A percentile compares a stretch with the other conserved stretches of the same genome.
Evolutionary conservation across 768 basidiomycete species (phyloP).

Genomic region (Tulasnella sp.): DNA sequence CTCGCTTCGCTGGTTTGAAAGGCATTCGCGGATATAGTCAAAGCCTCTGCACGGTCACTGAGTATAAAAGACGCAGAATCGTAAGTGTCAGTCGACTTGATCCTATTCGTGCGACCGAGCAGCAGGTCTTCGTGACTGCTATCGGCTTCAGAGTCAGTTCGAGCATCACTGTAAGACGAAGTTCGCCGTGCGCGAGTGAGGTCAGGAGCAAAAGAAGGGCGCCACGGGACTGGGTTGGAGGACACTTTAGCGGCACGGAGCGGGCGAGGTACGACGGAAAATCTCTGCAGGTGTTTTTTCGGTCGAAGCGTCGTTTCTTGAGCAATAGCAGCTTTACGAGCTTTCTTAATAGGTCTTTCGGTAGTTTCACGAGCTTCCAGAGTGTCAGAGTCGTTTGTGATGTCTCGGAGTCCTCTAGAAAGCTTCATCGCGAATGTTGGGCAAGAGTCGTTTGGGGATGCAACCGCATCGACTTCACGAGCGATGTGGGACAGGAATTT

Average conservation of each 20-base stretch:
- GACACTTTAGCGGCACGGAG: not conserved
- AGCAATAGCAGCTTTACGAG: not conserved
- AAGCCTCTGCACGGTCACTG: not conserved
- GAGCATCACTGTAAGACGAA: not conserved
- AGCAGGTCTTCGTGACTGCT: not conserved
- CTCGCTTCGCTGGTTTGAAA: not conserved
- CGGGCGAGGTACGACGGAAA: not conserved
- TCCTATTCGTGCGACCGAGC: not conserved
- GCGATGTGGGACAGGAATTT: not conserved
- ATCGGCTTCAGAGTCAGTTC: not conserved
- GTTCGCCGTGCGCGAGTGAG: not conserved
- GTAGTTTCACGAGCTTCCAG: not conserved
- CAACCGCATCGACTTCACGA: not conserved
- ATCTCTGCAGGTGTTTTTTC: not conserved
- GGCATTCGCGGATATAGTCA: not conserved
- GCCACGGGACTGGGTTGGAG: not conserved
- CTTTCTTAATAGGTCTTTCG: not conserved
- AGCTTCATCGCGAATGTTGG: not conserved
- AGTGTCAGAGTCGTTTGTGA: not conserved
- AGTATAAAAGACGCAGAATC: constrained; percentile 5
- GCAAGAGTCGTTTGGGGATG: not conserved
- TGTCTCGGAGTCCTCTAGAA: not conserved
- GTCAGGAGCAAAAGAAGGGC: constrained; percentile 1
- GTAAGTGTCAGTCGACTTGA: not conserved
- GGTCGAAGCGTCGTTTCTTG: not conserved